Evolutionary conservation across 352 stramenopile species (phyloP).

Genomic region (Globisporangium emineosum): DNA sequence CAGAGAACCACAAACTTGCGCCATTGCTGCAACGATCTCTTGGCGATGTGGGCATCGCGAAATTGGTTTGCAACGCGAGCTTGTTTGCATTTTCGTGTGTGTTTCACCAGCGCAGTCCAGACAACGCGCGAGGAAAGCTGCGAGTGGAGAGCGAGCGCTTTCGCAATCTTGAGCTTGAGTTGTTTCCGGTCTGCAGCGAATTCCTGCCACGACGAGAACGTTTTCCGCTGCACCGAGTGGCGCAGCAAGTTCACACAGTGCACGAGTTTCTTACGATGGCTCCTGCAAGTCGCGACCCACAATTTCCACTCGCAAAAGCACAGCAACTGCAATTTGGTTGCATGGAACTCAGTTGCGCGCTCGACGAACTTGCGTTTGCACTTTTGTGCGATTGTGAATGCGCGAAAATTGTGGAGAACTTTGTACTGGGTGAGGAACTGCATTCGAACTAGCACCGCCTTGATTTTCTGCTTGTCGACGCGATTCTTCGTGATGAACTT

Average conservation of each 20-base stretch:
- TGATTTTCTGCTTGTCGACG: conserved; percentile 22
- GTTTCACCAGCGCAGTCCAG: conserved; percentile 30
- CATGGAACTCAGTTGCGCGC: conserved; percentile 5
- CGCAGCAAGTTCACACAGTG: conserved; percentile 38
- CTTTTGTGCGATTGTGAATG: conserved; percentile 10
- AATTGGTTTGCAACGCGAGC: conserved; percentile 20
- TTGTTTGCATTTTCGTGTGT: conserved; percentile 16
- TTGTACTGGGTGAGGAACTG: conserved; percentile 21
- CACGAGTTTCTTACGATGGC: conserved; percentile 23
- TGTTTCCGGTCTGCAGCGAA: conserved; percentile 23
- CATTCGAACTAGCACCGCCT: conserved; percentile 26
- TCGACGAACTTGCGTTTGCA: conserved; percentile 2
- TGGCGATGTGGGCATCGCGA: conserved; percentile 3
- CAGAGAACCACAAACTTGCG: conserved; percentile 37
- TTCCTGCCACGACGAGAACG: conserved; percentile 32
- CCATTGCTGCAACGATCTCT: conserved; percentile 29
- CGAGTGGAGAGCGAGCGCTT: conserved; percentile 25
- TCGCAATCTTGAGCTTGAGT: conserved; percentile 22
- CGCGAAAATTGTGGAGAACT: conserved; percentile 19
- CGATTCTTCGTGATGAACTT: conserved; percentile 11
- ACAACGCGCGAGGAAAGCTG: conserved; percentile 27
- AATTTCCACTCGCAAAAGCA: conserved; percentile 28
- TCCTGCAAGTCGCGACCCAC: background rate
- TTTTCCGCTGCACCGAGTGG: conserved; percentile 31
- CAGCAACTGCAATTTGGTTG: background rate